These are phyloP conservation scores for Globisporangium nodosum DNA, from an alignment of 352 stramenopile species.

Conservation along the genomic window DNA sequence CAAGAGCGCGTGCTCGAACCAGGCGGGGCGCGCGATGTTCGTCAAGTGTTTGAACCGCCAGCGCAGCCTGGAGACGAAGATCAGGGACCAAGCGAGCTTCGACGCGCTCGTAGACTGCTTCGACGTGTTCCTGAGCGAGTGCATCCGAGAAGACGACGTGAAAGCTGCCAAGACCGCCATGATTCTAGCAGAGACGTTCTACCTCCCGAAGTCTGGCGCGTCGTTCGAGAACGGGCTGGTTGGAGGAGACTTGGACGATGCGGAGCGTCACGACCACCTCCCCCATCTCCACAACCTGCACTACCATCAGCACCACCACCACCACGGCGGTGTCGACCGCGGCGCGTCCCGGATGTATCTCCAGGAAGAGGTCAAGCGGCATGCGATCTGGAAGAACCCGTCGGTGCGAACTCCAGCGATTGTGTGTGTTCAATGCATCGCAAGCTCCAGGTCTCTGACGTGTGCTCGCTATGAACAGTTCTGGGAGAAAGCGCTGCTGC, in stretches of 20 bases:
- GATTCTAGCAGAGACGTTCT: constrained; percentile 85
- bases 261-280: constrained; percentile 8
- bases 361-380: constrained; percentile 80
- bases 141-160: constrained; percentile 70
- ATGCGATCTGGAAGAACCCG: constrained; percentile 80
- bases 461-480: constrained; percentile 36
- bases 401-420: constrained; percentile 24
- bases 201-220: constrained; percentile 21
- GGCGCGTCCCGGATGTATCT: constrained; percentile 64
- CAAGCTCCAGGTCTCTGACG: too few relatives aligned
- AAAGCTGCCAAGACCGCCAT: constrained; percentile 85
- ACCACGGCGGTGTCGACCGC: constrained; percentile 16
- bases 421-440: too few relatives aligned
- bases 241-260: background rate
- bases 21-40: constrained; percentile 55
- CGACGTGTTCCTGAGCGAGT: constrained; percentile 67
- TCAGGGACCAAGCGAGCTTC: constrained; percentile 58
- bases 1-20: constrained; percentile 22
- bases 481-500: constrained; percentile 80
- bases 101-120: constrained; percentile 61
- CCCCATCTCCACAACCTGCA: constrained; percentile 3
- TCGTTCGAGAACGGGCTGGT: background rate
- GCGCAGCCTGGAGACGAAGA: constrained; percentile 70
- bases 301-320: background rate
- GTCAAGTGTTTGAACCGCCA: constrained; percentile 81